Evolutionary conservation across 805 yeast genomes (phyloP), one percentile per base, ranked within the genome.

Genomic region (Jamesozyma piceae): DNA sequence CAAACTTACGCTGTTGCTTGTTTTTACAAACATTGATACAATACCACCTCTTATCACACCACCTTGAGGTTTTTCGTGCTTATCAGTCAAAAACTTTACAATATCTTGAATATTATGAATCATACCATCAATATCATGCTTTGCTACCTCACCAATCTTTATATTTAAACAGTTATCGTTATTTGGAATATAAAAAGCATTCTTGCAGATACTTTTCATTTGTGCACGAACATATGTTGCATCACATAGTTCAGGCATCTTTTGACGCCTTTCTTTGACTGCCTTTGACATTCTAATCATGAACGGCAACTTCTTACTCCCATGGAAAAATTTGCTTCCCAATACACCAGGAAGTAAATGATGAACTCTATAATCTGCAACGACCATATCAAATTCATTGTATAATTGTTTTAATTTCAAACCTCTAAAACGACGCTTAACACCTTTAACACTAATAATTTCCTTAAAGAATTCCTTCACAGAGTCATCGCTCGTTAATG

Each of bases 291-390:
- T 72, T 53, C 79, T 81, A 3, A 84, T 57, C 69, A 81, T 74
- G 49, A 71, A 73, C 2, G 95, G 95, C 15, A 80, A 65, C 51
- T 77, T 80, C 50, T 76, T 80, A 47, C 77, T 77, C 44, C 75
- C 78, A 43, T 71, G 72, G 62, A 77, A 82, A 54, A 83, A 82
- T 42, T 67, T 72, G 5, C 71, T 67, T 1, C 84, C 83, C 29
- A 85, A 60, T 0, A 81, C 59, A 2, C 64, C 63, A 0, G 84
- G 83, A 24, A 84, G 60, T 19, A 78, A 62, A 47, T 74, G 75
- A 52, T 77, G 78, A 2, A 84, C 71, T 47, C 92, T 66, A 41
- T 78, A 74, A 59, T 86, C 95, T 4, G 81, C 78, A 9, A 85
- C 65, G 2, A 86, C 68, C 22, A 80, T 52, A 53, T 85, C 95